Evolutionary conservation across 164 flowering plant genomes (phyloP), one percentile per base, ranked within the genome.

Genomic region (Buxus sempervirens): DNA sequence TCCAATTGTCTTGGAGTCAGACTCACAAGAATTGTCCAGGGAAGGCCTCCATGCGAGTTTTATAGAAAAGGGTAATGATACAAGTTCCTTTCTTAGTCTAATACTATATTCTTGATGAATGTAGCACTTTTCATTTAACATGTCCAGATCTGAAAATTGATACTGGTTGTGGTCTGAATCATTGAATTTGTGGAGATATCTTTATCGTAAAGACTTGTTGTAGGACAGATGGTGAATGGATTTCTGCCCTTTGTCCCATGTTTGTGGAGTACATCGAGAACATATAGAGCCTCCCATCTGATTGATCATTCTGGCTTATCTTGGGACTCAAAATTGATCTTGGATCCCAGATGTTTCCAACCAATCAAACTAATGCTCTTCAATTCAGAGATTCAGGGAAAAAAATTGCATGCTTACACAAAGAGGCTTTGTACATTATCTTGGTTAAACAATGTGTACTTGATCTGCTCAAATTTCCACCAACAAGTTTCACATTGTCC

Each of bases 1-100:
- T 71, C 83, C 90, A 26, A 80, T 77, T 63, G 80, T 76, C 70
- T 65, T 84, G 77, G 86, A 83, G 22, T 67, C 86, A 45, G 86
- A 79, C 67, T 70, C 87, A 25, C 78, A 85, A 64, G 76, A 63
- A 27, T 66, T 76, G 23, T 69, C 73, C 49, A 69, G 75, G 63
- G 86, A 81, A 54, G 81, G 79, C 65, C 64, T 20, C 55, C 58
- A 67, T 22, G 73, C 63, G 16, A 77, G 73, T 38, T 51, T 70
- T 70, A 12, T 74, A 53, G 86, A 78, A 62, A 83, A 79, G 59
- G 78, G 76, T 71, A 84, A 75, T 79, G 85, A 86, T 86, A 70
- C 63, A 25, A 56, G 66, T 75, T 67, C 32, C 63, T 56, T 57
- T 36, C 65, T 21, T 53, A 28, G 70, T 57, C 70, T 80, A 28